A percentile compares a stretch with the other conserved stretches of the same genome.
Evolutionary conservation across 768 basidiomycete species (phyloP).

Genomic region (Lentinula edodes): DNA sequence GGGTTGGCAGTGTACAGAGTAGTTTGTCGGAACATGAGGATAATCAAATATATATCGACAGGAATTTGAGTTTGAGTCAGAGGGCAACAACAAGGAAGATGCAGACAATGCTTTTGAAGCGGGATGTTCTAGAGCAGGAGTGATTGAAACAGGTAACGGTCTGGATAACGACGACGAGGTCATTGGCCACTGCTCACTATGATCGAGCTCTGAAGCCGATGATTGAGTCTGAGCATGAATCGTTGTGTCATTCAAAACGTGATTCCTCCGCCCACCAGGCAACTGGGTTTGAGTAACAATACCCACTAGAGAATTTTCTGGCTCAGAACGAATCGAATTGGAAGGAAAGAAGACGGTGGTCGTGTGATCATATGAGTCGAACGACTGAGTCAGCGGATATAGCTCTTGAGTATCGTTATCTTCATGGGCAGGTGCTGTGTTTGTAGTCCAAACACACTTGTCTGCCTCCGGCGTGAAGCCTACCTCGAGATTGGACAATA

Average conservation of each 20-base stretch:
- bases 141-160: too few species aligned
- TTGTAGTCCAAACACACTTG: slow-evolving; percentile 59
- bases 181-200: too few species aligned
- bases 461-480: slow-evolving; percentile 46
- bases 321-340: not conserved
- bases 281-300: not conserved
- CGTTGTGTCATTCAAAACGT: not conserved
- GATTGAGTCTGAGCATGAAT: not conserved
- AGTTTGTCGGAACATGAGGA: too few species aligned
- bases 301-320: not conserved
- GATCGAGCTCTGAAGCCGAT: not conserved
- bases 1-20: too few species aligned
- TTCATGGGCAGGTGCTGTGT: slow-evolving; percentile 26
- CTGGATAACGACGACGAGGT: too few species aligned
- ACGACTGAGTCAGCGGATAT: not conserved
- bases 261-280: not conserved
- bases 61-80: too few species aligned
- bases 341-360: not conserved
- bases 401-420: not conserved
- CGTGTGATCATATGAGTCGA: not conserved
- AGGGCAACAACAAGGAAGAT: too few species aligned
- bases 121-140: too few species aligned
- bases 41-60: too few species aligned
- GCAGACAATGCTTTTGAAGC: too few species aligned
- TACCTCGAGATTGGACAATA: slow-evolving; percentile 21